Evolutionary conservation across 2,329 filamentous ascomycete species (phyloP).

Genomic region (Trichoderma sp.): DNA sequence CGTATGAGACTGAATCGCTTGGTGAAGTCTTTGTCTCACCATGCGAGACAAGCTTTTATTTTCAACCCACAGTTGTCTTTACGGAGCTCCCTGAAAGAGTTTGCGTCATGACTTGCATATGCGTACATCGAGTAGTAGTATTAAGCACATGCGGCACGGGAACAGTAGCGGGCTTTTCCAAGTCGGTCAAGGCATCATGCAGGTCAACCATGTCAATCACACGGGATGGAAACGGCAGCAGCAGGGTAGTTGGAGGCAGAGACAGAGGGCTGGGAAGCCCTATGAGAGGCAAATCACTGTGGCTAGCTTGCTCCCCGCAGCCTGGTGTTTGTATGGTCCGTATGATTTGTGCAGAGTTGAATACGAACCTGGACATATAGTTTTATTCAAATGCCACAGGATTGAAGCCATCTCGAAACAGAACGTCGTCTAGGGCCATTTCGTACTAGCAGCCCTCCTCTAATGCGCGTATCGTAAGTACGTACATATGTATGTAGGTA

Average conservation of each 20-base stretch:
- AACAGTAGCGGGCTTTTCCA: neutral
- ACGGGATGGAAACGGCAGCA: neutral
- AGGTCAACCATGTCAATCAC: slow-evolving; percentile 3
- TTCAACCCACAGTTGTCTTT: neutral
- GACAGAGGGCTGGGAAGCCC: neutral
- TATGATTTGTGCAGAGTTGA: neutral
- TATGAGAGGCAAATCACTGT: neutral
- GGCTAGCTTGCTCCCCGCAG: neutral
- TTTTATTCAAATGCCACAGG: neutral
- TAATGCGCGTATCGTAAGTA: neutral
- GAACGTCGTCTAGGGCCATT: neutral
- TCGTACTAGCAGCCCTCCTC: neutral
- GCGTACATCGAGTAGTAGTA: neutral
- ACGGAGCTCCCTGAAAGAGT: neutral
- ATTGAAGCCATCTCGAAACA: neutral
- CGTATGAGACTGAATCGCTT: neutral
- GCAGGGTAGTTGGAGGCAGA: neutral
- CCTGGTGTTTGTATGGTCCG: neutral
- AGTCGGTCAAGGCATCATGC: slow-evolving; percentile 12
- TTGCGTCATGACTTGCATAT: slow-evolving; percentile 1
- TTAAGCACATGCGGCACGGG: neutral
- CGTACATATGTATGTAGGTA: neutral
- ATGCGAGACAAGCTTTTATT: neutral
- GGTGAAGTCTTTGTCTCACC: neutral
- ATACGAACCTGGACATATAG: neutral